A percentile compares a stretch with the other conserved stretches of the same genome.
These are phyloP conservation scores for Hymenoscyphus fraxineus DNA, from an alignment of 2,329 filamentous ascomycete genomes.

Conservation along the genomic window DNA sequence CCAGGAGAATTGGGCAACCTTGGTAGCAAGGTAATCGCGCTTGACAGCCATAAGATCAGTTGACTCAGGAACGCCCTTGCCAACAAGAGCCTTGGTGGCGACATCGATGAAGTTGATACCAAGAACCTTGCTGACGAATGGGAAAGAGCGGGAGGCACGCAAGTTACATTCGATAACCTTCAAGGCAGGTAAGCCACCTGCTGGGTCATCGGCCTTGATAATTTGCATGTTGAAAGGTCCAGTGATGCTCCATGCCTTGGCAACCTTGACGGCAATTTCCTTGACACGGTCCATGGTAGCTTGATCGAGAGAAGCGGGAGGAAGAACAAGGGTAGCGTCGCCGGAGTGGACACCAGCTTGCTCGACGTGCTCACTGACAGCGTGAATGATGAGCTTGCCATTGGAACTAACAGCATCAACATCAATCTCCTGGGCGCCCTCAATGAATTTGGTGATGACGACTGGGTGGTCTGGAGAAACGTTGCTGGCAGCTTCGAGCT, in stretches of 20 bases:
- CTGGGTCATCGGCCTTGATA: constrained; percentile 81
- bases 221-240: constrained; percentile 99
- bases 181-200: constrained; percentile 70
- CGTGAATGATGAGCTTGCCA: constrained; percentile 85
- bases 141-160: constrained; percentile 94
- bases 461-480: constrained; percentile 97
- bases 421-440: constrained; percentile 94
- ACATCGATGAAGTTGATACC: constrained; percentile 96
- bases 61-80: constrained; percentile 77
- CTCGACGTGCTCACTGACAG: constrained; percentile 93
- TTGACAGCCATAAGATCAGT: constrained; percentile 84
- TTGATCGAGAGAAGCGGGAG: constrained; percentile 75
- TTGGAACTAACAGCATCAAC: constrained; percentile 87
- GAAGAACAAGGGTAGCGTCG: constrained; percentile 90
- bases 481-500: constrained; percentile 82
- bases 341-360: constrained; percentile 97
- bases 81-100: constrained; percentile 87
- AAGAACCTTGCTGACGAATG: constrained; percentile 95
- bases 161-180: constrained; percentile 99
- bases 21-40: constrained; percentile 91
- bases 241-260: constrained; percentile 94
- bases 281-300: constrained; percentile 81
- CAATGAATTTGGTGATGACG: constrained; percentile 97
- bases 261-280: constrained; percentile 93
- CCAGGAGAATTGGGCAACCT: constrained; percentile 99